These are phyloP conservation scores for Cyclotella choctawhatcheeana DNA, from an alignment of 108 stramenopile genomes.

Conservation along the genomic window DNA sequence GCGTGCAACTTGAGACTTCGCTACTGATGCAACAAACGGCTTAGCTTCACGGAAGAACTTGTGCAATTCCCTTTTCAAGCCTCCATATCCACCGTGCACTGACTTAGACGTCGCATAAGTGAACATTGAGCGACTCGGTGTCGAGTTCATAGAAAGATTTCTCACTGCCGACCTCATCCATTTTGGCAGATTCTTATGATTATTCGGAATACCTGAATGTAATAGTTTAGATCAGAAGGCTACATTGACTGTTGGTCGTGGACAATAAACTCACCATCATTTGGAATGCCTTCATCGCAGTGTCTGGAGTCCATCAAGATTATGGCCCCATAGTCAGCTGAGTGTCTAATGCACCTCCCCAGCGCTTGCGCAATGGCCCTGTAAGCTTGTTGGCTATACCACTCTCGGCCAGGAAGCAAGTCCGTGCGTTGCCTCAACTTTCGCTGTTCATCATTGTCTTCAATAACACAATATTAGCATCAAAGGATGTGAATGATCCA, in stretches of 20 bases:
- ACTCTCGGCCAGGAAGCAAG: slow-evolving; percentile 78
- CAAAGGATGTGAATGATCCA: too few species aligned
- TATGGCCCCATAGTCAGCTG: slow-evolving; percentile 88
- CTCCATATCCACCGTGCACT: slow-evolving; percentile 52
- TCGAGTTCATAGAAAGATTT: slow-evolving; percentile 55
- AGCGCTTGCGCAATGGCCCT: slow-evolving; percentile 92
- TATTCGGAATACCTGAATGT: slow-evolving; percentile 46
- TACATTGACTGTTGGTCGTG: too few species aligned
- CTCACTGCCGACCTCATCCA: slow-evolving; percentile 75
- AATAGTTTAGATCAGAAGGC: too few species aligned
- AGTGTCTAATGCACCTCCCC: slow-evolving; percentile 89
- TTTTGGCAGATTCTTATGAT: slow-evolving; percentile 73
- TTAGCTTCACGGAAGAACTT: slow-evolving; percentile 60
- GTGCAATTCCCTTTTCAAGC: slow-evolving; percentile 50
- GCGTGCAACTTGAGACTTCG: slow-evolving; percentile 26
- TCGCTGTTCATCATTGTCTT: slow-evolving; percentile 85
- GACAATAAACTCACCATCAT: too few species aligned
- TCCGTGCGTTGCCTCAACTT: slow-evolving; percentile 52
- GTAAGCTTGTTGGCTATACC: slow-evolving; percentile 93
- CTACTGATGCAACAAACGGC: slow-evolving; percentile 37
- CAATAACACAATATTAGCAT: too few species aligned
- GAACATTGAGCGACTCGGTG: slow-evolving; percentile 32
- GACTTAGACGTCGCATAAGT: slow-evolving; percentile 30
- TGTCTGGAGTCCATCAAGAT: slow-evolving; percentile 84
- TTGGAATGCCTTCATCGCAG: slow-evolving; percentile 74